Percentiles rank a stretch among this genome's conserved stretches.
Evolutionary conservation across 768 basidiomycete genomes (phyloP).

Genomic region (Sporobolomyces pararoseus): DNA sequence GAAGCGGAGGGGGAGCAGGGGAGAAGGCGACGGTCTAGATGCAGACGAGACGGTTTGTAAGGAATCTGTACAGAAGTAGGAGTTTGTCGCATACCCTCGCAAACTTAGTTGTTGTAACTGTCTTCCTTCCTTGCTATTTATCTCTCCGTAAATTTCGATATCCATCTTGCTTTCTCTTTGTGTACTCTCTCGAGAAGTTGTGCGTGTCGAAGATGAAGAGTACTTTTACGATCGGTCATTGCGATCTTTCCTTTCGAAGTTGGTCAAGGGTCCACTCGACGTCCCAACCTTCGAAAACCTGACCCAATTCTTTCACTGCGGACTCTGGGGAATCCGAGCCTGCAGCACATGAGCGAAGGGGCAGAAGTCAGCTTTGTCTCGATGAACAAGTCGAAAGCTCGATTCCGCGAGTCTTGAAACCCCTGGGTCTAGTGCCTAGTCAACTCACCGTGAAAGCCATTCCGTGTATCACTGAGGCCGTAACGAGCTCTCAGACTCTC

Average conservation of each 20-base stretch:
- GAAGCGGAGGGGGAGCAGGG: background rate
- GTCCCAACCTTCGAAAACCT: slow-evolving; percentile 43
- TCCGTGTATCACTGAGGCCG: slow-evolving; percentile 43
- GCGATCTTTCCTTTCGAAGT: background rate
- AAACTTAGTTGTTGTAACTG: no score
- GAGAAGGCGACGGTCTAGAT: background rate
- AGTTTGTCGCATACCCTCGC: no score
- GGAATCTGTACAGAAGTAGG: no score
- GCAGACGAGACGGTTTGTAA: no score
- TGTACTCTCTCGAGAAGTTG: no score
- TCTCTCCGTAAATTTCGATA: no score
- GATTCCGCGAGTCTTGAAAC: no score
- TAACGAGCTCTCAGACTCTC: slow-evolving; percentile 41
- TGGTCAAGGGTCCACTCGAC: slow-evolving; percentile 26
- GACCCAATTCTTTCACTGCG: slow-evolving; percentile 37
- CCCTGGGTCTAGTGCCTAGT: no score
- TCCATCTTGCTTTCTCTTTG: no score
- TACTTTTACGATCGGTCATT: background rate
- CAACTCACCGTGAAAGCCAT: slow-evolving; percentile 44
- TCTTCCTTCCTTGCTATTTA: background rate
- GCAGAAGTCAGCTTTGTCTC: no score
- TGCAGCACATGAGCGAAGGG: background rate
- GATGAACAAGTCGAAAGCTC: no score
- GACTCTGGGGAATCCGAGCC: slow-evolving; percentile 36
- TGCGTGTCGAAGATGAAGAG: background rate